Base-by-base conservation (phyloP, 306 rosid genomes). In the Dalbergia oliveri region DNA sequence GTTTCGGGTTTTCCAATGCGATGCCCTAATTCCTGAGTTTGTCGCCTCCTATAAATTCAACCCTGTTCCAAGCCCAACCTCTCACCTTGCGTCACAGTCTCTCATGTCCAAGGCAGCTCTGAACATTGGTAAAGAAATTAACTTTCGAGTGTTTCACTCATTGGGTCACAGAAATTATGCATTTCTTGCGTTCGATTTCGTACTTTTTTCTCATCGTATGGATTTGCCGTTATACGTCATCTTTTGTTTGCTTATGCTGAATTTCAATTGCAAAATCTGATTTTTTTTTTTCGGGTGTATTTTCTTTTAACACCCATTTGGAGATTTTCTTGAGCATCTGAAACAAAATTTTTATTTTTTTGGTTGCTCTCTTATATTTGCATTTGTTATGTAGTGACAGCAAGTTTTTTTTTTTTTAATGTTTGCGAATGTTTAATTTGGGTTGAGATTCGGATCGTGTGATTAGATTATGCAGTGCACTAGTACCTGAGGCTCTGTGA, bases 401-500 rank as follows among this genome's bases (percentile, higher is more conserved):
- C 8, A 34, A 10, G 5, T 34, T 33, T 21, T 15, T 8, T 59
- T 8, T 8, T 23, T 4, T 39, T 72, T 65, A 66, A 5, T 12
- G 56, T 34, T 60, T 70, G 31, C 21, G 9, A 53, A 0, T 47
- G 64, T 13, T 4, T 49, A 9, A 1, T 41, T 62, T 54, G 75
- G 5, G 21, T 62, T 54, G 75, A 8, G 21, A 0, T 61, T 35
- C 64, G 51, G 11, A n/a, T 62, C 3, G 0, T 39, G 9, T 16
- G 15, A 34, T 63, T 33, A 33, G 47, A 23, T 72, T 69, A 12
- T 66, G 73, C 14, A 60, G 57, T 83, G 83, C 88, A 83, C 86
- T 54, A 35, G 82, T 78, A 83, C 87, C 19, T 2, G 59, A 81
- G 92, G 91, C 91, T 71, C 71, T 73, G 66, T 83, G 76, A 79